Evolutionary conservation across 805 yeast genomes (phyloP).

Genomic region (Metschnikowia picachoensis): DNA sequence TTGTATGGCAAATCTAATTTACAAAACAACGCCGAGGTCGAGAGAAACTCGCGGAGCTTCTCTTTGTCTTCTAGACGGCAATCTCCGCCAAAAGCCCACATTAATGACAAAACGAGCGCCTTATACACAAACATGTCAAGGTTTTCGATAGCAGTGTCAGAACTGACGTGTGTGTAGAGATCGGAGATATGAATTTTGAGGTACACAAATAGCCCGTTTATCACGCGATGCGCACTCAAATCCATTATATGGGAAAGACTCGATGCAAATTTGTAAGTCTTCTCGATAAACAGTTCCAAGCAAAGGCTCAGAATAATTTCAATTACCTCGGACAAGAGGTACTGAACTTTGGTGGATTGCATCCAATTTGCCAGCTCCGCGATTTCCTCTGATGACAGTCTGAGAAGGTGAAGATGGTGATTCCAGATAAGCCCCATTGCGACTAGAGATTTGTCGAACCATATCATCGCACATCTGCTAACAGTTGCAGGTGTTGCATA

Average conservation of each 20-base stretch:
- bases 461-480: constrained; percentile 87
- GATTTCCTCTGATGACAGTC: not conserved
- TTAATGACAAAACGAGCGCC: constrained; percentile 34
- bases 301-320: not conserved
- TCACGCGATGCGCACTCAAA: constrained; percentile 32
- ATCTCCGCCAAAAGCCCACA: constrained; percentile 71
- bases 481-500: constrained; percentile 88
- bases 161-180: constrained; percentile 9
- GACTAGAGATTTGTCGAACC: constrained; percentile 47
- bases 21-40: constrained; percentile 17
- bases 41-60: constrained; percentile 30
- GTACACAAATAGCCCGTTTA: constrained; percentile 39
- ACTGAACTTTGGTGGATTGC: not conserved
- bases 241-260: constrained; percentile 50
- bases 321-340: constrained; percentile 15
- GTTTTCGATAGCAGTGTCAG: constrained; percentile 20
- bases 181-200: constrained; percentile 34
- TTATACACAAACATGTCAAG: constrained; percentile 27
- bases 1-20: constrained; percentile 9
- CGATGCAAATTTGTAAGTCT: constrained; percentile 24
- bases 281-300: constrained; percentile 1
- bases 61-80: constrained; percentile 36
- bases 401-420: constrained; percentile 9
- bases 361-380: constrained; percentile 3
- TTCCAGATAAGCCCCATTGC: constrained; percentile 15